A percentile compares a stretch with the other conserved stretches of the same genome.
Evolutionary conservation across 1,139 yeast species (phyloP).

Genomic region (Candida tunisiensis): DNA sequence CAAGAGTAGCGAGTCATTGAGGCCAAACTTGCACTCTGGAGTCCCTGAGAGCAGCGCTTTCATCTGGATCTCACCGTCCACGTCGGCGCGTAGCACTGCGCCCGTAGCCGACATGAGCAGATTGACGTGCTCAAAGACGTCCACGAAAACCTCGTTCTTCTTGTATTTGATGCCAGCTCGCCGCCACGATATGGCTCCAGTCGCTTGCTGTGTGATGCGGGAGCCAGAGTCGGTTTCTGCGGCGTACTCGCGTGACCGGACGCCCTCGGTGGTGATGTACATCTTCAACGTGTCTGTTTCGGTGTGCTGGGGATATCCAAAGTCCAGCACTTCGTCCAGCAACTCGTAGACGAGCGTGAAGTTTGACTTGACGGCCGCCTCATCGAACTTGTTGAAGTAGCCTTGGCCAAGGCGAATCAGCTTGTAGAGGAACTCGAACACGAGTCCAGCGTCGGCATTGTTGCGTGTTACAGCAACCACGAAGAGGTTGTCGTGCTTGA

Average conservation of each 20-base stretch:
- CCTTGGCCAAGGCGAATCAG: constrained; percentile 28
- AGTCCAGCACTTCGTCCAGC: constrained; percentile 61
- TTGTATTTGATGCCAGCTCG: constrained; percentile 56
- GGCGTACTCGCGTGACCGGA: constrained; percentile 5
- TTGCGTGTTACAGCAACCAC: constrained; percentile 77
- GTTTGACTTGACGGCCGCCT: constrained; percentile 34
- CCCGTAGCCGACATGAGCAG: constrained; percentile 35
- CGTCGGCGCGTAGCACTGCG: constrained; percentile 49
- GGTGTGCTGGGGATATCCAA: constrained; percentile 67
- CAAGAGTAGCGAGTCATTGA: constrained; percentile 27
- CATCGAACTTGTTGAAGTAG: constrained; percentile 26
- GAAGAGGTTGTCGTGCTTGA: constrained; percentile 56
- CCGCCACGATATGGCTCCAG: constrained; percentile 50
- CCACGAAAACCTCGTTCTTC: constrained; percentile 64
- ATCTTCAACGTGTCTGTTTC: constrained; percentile 33
- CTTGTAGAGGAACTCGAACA: constrained; percentile 63
- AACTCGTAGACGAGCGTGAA: constrained; percentile 59
- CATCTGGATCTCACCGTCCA: constrained; percentile 62
- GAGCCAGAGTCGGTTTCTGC: constrained; percentile 7
- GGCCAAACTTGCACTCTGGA: constrained; percentile 56
- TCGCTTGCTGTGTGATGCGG: constrained; percentile 23
- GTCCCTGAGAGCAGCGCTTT: constrained; percentile 63
- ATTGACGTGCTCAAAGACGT: constrained; percentile 60
- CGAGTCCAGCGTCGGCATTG: constrained; percentile 68
- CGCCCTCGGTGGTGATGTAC: constrained; percentile 15